phyloP scores from a whole-genome alignment of 169 alveolate genomes.

The Cryptosporidium baileyi region DNA sequence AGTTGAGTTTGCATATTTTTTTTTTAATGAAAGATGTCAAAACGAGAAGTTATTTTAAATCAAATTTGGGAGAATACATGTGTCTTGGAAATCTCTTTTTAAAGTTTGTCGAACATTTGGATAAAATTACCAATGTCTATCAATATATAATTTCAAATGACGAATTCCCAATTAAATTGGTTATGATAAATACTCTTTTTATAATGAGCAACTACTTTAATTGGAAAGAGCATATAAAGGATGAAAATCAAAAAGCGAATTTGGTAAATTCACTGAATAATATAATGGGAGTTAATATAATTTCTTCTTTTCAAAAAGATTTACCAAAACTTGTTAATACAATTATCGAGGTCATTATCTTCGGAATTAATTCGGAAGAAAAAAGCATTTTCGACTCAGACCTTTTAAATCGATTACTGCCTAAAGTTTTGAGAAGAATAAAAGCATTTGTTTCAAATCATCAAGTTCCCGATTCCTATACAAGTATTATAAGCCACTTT shows the following conservation, averaged over 20 bases:
- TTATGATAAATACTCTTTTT: slow-evolving; percentile 21
- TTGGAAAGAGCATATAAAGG: slow-evolving; percentile 48
- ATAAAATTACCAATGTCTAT: neutral
- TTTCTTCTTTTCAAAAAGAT: slow-evolving; percentile 25
- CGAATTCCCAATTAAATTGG: slow-evolving; percentile 31
- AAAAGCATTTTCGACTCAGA: slow-evolving; percentile 19
- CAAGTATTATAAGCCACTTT: neutral
- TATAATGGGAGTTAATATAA: slow-evolving; percentile 60
- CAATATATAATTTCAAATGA: neutral
- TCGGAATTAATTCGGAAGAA: slow-evolving; percentile 2
- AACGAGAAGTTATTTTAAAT: neutral
- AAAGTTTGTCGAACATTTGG: slow-evolving; percentile 1
- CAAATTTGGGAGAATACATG: neutral
- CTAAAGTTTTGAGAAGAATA: slow-evolving; percentile 47
- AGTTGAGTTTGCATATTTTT: slow-evolving; percentile 6
- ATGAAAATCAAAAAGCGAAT: slow-evolving; percentile 20
- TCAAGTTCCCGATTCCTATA: neutral
- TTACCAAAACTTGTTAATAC: slow-evolving; percentile 35
- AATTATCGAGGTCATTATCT: slow-evolving; percentile 30
- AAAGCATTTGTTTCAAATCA: slow-evolving; percentile 9
- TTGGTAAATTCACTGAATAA: slow-evolving; percentile 45
- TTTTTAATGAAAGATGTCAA: neutral
- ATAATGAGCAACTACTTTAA: slow-evolving; percentile 46
- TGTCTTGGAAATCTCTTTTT: neutral
- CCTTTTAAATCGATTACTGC: slow-evolving; percentile 19